Base-by-base conservation (phyloP, 495 filamentous ascomycete species). In the Lepidopterella palustris region DNA sequence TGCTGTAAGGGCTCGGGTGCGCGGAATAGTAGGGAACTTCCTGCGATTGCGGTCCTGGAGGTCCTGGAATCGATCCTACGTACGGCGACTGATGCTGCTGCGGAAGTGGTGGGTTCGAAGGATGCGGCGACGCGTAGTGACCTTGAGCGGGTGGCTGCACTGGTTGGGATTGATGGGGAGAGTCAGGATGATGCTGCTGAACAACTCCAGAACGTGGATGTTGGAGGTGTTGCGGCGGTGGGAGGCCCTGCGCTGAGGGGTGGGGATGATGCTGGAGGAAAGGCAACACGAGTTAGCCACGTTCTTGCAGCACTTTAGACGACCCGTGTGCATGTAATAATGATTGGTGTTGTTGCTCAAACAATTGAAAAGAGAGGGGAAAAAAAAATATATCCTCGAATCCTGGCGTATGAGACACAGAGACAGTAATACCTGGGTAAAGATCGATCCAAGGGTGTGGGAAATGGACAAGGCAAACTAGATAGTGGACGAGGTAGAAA, bases 81-180 rank as follows among this genome's bases (percentile, higher is more conserved):
- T 76, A 76, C 0, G 73, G 73, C 20, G 72, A 74, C 35, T 72
- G 72, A 61, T 74, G 72, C 55, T 69, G 72, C 40, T 59, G 69
- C 4, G 62, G 68, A 28, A 72, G 60, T 35, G 65, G 63, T 32
- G 67, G 70, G 51, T 63, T 68, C 0, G 72, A 67, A 25, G 72
- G 62, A 57, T 74, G 72, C 56, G 73, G 73, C 27, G 73, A 73
- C 8, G 70, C 63, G 68, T 74, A 76, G 15, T 68, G 67, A 45
- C 71, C 71, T 39, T 65, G 70, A 32, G 66, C 56, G 11, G 69
- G 57, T 45, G 68, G 53, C 40, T 74, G 73, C 18, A 65, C 55
- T 6, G 57, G 57, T 49, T 69, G 69, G n/a, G 61, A 53, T 53
- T 65, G 70, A 49, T 73, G 72, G 40, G 73, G 71, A 10, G 73